phyloP scores from a whole-genome alignment of 2,329 filamentous ascomycete genomes.

The Keithomyces neogunnii region DNA sequence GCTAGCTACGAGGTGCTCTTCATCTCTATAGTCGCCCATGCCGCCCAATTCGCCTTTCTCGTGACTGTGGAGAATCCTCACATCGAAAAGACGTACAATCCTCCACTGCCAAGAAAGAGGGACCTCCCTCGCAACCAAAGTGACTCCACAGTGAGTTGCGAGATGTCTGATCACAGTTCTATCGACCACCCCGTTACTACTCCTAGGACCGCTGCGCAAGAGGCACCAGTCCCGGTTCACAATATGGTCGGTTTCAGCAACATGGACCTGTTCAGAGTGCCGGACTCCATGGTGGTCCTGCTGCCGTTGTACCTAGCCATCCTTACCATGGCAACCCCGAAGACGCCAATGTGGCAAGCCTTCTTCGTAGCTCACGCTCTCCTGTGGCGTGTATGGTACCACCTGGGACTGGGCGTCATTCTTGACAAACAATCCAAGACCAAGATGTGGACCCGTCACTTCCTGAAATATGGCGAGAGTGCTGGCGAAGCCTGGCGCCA shows the following conservation, averaged over 20 bases:
- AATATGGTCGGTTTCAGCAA: conserved; percentile 77
- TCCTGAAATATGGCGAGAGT: conserved; percentile 91
- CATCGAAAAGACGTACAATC: conserved; percentile 96
- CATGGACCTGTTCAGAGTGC: conserved; percentile 79
- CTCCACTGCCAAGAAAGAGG: conserved; percentile 65
- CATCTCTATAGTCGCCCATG: conserved; percentile 91
- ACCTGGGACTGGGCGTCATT: conserved; percentile 76
- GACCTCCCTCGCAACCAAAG: conserved; percentile 25
- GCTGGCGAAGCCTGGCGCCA: conserved; percentile 91
- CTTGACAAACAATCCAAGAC: conserved; percentile 78
- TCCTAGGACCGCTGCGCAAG: conserved; percentile 16
- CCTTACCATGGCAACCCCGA: conserved; percentile 68
- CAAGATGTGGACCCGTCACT: conserved; percentile 95
- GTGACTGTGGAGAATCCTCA: conserved; percentile 91
- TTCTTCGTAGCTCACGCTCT: conserved; percentile 76
- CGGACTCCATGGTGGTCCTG: conserved; percentile 73
- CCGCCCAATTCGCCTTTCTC: conserved; percentile 89
- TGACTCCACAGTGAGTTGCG: conserved; percentile 19
- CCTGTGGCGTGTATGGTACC: conserved; percentile 85
- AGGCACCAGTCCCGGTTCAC: conserved; percentile 61
- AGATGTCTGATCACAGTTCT: conserved; percentile 13
- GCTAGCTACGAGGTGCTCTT: conserved; percentile 96
- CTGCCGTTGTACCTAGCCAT: conserved; percentile 67
- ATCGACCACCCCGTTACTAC: conserved; percentile 17
- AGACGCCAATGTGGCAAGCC: conserved; percentile 64